Evolutionary conservation across 2,329 filamentous ascomycete species (phyloP), one percentile per base, ranked within the genome.

Genomic region (Hypoxylon sp.): DNA sequence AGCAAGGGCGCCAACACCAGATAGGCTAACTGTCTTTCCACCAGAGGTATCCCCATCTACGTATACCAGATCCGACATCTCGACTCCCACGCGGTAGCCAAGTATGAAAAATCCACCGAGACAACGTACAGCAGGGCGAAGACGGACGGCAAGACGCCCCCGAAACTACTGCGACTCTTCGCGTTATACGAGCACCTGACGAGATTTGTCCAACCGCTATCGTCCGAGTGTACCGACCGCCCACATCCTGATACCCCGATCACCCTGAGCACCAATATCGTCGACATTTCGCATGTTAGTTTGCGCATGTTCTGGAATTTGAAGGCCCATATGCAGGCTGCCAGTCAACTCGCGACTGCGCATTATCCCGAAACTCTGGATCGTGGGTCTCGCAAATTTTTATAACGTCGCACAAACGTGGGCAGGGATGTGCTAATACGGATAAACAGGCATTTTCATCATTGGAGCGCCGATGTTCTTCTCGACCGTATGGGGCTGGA

Each of bases 241-340:
- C 88, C 90, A 6, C 84, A 92, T 78, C 86, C 91, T 3, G 88
- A 91, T 71, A 94, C 93, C n/a, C 95, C 95, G 5, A 94, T 98
- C 74, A 95, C 94, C 42, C 91, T 96, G 74, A 94, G 92, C 76
- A 97, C 93, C 75, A 98, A 98, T 81, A 97, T 98, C 74, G 94
- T 98, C 64, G 95, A 98, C 79, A 94, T 98, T 71, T 92, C 90
- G 14, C 90, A 91, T 13, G 94, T 98, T 26, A 93, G 93, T 5
- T 80, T 98, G 79, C 94, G 93, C 83, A 94, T 97, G 83, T 98
- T 98, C 80, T 98, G 95, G 95, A 97, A 97, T 81, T 82, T 98
- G 69, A 96, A 97, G 84, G 84, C 83, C 24, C 95, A 98, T 80
- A 97, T 98, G 94, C 94, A 98, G 82, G 92, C 94, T 76, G 94